Percentiles rank a stretch among this genome's conserved stretches.
These are phyloP conservation scores for Pascua guehoae DNA, from an alignment of 1,284 basidiomycete genomes.

Conservation along the genomic window DNA sequence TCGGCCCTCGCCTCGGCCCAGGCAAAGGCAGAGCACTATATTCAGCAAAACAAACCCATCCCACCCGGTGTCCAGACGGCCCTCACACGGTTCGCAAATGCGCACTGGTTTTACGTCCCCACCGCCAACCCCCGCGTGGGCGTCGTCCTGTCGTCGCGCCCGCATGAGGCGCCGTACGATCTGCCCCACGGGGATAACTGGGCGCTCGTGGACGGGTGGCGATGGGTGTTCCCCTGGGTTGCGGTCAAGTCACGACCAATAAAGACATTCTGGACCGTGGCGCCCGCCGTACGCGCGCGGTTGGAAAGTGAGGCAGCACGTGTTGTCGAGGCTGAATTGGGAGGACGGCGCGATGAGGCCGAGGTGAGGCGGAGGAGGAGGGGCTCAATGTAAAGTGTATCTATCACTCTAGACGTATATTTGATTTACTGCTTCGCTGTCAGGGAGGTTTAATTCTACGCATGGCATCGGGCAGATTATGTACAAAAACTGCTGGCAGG, in stretches of 20 bases:
- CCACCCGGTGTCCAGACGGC: neutral
- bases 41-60: conserved; percentile 7
- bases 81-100: conserved; percentile 16
- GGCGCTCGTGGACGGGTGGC: conserved; percentile 17
- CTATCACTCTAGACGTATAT: too few relatives aligned
- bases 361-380: too few relatives aligned
- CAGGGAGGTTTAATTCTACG: too few relatives aligned
- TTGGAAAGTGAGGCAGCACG: neutral
- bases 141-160: conserved; percentile 17
- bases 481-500: too few relatives aligned
- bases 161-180: conserved; percentile 30
- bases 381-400: too few relatives aligned
- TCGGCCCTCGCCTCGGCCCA: conserved; percentile 16
- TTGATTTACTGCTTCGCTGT: too few relatives aligned
- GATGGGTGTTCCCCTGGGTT: conserved; percentile 30
- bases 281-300: neutral
- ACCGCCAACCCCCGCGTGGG: conserved; percentile 11
- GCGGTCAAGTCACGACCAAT: conserved; percentile 20
- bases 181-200: conserved; percentile 24
- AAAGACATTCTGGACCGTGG: conserved; percentile 30
- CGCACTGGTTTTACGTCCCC: conserved; percentile 33
- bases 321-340: neutral
- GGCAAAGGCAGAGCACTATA: neutral
- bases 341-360: too few relatives aligned
- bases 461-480: too few relatives aligned